Conservation (phyloP, 1,284 basidiomycete species). For the Singerocomus inundabilis region DNA sequence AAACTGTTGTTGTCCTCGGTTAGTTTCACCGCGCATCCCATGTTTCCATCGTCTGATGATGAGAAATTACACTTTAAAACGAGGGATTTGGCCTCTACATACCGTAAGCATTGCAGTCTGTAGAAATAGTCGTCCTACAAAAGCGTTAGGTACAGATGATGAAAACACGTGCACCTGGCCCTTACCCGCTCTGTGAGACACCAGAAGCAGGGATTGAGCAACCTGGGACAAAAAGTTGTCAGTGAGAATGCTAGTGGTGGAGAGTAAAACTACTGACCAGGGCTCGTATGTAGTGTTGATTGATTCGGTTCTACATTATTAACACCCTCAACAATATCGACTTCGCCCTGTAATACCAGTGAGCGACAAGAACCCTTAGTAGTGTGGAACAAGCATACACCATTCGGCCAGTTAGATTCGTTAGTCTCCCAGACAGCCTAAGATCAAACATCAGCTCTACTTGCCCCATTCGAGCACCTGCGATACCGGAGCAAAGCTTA, state of each 20-base stretch:
- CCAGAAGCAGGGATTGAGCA: conserved; percentile 28
- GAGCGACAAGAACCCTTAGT: neutral
- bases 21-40: conserved; percentile 46
- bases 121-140: conserved; percentile 15
- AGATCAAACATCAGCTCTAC: conserved; percentile 8
- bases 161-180: neutral
- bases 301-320: conserved; percentile 37
- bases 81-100: neutral
- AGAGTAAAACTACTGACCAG: conserved; percentile 23
- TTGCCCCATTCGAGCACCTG: neutral
- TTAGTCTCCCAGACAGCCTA: conserved; percentile 52
- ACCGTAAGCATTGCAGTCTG: conserved; percentile 39
- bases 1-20: conserved; percentile 37
- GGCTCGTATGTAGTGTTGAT: conserved; percentile 44
- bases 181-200: conserved; percentile 24
- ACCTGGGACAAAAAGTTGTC: conserved; percentile 4
- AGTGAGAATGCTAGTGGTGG: neutral
- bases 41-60: conserved; percentile 28
- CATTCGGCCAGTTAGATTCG: conserved; percentile 49
- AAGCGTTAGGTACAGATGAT: conserved; percentile 7
- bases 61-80: conserved; percentile 1
- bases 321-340: conserved; percentile 41
- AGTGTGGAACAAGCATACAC: conserved; percentile 29
- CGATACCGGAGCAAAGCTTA: too few species aligned
- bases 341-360: conserved; percentile 39